Percentiles rank a stretch among this genome's conserved stretches.
phyloP scores from a whole-genome alignment of 2,329 filamentous ascomycete genomes.

The Neonectria coccinea region DNA sequence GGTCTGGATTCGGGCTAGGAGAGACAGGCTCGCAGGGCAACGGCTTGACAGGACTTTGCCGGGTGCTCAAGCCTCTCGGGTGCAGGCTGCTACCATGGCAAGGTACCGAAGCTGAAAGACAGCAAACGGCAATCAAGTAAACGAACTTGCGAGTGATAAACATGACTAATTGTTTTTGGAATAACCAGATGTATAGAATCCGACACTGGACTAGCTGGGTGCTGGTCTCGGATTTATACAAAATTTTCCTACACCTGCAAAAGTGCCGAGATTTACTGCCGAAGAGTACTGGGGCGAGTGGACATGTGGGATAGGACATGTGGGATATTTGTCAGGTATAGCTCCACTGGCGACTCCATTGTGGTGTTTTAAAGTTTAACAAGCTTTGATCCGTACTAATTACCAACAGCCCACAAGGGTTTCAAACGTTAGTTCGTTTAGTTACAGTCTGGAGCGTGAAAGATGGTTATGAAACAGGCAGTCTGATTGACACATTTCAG shows the following conservation, averaged over 20 bases:
- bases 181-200: background rate
- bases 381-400: background rate
- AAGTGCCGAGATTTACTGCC: background rate
- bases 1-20: background rate
- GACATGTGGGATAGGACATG: background rate
- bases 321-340: background rate
- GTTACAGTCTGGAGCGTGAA: no score
- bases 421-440: no score
- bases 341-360: background rate
- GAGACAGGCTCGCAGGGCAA: background rate
- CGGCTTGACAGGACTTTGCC: background rate
- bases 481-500: no score
- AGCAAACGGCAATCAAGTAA: background rate
- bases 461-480: no score
- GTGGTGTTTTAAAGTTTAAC: background rate
- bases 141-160: background rate
- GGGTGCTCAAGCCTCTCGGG: background rate
- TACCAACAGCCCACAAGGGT: no score
- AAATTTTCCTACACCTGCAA: background rate
- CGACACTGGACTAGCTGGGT: background rate
- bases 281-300: background rate
- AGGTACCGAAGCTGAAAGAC: background rate
- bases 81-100: background rate
- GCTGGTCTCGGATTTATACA: background rate
- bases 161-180: background rate